A percentile compares a stretch with the other conserved stretches of the same genome.
Conservation (phyloP, 306 rosid species). For the Cucumis melo region DNA sequence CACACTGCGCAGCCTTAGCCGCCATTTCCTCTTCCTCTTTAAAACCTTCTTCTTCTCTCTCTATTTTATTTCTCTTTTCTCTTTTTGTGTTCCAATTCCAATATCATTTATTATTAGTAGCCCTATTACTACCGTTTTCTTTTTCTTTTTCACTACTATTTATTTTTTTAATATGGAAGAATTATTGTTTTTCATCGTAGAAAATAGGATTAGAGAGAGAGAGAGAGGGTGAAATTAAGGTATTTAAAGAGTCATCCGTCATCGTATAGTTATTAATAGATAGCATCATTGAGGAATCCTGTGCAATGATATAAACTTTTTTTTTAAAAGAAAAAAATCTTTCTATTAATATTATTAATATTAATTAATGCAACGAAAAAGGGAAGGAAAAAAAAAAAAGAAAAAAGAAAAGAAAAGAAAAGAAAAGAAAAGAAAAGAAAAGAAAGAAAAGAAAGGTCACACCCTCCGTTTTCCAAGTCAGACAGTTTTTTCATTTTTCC, state of each 20-base stretch:
- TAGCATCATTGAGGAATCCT: constrained; percentile 5
- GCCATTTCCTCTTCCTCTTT: constrained; percentile 29
- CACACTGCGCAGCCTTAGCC: constrained; percentile 73
- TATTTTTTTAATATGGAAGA: neutral
- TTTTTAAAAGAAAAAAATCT: no score
- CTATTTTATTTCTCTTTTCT: neutral
- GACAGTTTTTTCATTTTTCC: no score
- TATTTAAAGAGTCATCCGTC: constrained; percentile 19
- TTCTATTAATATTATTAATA: no score
- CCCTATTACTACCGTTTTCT: neutral
- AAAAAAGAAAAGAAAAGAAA: no score
- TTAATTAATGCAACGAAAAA: no score
- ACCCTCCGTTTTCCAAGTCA: no score
- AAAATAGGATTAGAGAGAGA: neutral
- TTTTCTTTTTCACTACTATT: neutral
- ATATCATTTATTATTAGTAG: neutral
- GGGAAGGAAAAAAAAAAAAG: no score
- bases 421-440: no score
- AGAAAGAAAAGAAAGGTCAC: no score
- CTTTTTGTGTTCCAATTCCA: neutral
- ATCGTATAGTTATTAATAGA: neutral
- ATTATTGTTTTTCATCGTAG: neutral
- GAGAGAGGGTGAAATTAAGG: constrained; percentile 6
- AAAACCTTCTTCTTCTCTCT: neutral
- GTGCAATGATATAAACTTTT: constrained; percentile 13